Evolutionary conservation across 1,139 yeast genomes (phyloP).

Genomic region (Taphrina pruni): DNA sequence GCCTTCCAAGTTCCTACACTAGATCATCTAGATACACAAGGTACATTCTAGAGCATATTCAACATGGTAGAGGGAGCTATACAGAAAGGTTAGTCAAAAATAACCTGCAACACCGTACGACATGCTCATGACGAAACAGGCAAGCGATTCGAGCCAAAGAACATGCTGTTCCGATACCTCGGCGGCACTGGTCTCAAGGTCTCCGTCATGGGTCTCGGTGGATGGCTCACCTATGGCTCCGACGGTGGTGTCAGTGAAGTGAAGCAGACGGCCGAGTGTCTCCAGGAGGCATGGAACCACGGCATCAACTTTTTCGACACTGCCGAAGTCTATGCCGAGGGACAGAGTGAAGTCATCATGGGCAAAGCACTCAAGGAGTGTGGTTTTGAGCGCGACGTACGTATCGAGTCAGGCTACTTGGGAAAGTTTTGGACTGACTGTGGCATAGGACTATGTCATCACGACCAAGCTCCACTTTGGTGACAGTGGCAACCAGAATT

Average conservation of each 20-base stretch:
- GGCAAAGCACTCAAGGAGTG: slow-evolving; percentile 50
- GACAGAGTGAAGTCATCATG: slow-evolving; percentile 50
- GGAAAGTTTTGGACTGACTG: background rate
- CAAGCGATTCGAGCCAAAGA: slow-evolving; percentile 45
- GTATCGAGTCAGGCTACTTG: slow-evolving; percentile 9
- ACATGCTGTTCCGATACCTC: slow-evolving; percentile 51
- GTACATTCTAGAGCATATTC: background rate
- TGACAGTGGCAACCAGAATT: slow-evolving; percentile 48
- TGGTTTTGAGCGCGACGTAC: slow-evolving; percentile 48
- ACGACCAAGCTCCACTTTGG: slow-evolving; percentile 52
- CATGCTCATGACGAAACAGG: background rate
- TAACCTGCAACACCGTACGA: background rate
- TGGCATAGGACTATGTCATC: slow-evolving; percentile 49
- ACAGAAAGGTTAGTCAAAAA: background rate
- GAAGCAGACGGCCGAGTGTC: slow-evolving; percentile 50
- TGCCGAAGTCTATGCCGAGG: slow-evolving; percentile 51
- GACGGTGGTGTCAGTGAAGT: slow-evolving; percentile 48
- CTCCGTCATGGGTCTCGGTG: slow-evolving; percentile 52
- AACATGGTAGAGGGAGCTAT: background rate
- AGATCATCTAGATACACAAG: too few species aligned
- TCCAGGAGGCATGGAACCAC: slow-evolving; percentile 50
- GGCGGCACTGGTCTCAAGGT: slow-evolving; percentile 52
- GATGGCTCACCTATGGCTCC: slow-evolving; percentile 52
- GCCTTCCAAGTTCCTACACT: background rate
- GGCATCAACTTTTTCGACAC: slow-evolving; percentile 53